These are phyloP conservation scores for Pelargonium citronellum DNA, from an alignment of 441 rosid genomes.

Conservation along the genomic window DNA sequence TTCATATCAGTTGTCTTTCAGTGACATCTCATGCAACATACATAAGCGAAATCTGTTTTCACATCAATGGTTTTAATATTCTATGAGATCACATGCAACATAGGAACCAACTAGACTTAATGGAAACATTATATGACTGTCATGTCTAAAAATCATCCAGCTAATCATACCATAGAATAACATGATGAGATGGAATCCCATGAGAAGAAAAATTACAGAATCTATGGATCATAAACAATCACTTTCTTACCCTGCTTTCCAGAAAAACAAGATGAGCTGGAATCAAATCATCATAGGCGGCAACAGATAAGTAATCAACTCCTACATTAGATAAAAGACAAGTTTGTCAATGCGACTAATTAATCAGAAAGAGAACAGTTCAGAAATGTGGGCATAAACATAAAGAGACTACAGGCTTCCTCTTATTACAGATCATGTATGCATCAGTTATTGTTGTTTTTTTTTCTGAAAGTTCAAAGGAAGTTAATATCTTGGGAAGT, in stretches of 20 bases:
- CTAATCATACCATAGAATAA: not conserved
- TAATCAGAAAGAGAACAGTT: not conserved
- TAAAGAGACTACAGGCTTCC: not conserved
- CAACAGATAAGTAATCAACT: slow-evolving; percentile 56
- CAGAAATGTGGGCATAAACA: not conserved
- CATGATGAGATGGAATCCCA: not conserved
- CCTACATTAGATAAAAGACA: slow-evolving; percentile 28
- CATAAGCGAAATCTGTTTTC: no score
- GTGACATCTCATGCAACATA: not conserved
- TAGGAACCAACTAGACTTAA: no score
- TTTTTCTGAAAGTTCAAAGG: not conserved
- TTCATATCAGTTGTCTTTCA: not conserved
- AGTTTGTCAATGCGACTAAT: not conserved
- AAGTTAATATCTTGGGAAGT: not conserved
- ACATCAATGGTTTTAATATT: no score
- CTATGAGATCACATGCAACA: no score
- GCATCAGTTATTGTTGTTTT: not conserved
- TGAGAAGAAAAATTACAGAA: not conserved
- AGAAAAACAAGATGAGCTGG: slow-evolving; percentile 48
- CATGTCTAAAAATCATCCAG: not conserved
- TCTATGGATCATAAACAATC: not conserved
- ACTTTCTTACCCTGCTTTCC: slow-evolving; percentile 42
- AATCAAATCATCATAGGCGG: slow-evolving; percentile 36
- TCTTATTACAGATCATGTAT: not conserved
- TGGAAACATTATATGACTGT: no score